A percentile compares a stretch with the other conserved stretches of the same genome.
Conservation (phyloP, 176 grass and related monocot genomes). For the Thinopyrum elongatum region DNA sequence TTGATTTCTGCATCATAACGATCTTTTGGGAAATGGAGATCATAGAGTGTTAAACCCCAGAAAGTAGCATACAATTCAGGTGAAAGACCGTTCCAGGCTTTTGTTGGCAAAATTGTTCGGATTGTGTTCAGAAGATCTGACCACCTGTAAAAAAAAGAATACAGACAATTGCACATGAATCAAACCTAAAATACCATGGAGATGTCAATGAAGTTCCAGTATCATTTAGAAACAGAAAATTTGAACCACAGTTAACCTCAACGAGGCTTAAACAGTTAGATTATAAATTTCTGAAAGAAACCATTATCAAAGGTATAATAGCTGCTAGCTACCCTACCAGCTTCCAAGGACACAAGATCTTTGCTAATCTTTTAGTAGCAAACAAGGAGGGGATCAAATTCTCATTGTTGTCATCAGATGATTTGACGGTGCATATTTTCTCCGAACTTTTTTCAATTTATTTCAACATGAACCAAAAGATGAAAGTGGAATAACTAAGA, state of each 20-base stretch:
- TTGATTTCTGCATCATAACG: slow-evolving; percentile 91
- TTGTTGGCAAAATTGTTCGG: slow-evolving; percentile 70
- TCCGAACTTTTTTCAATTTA: neutral
- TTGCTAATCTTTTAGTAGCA: neutral
- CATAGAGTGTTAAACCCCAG: slow-evolving; percentile 97
- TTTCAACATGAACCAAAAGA: neutral
- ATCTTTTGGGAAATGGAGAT: slow-evolving; percentile 86
- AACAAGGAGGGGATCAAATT: neutral
- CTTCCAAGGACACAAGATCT: neutral
- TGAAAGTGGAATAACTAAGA: slow-evolving; percentile 4
- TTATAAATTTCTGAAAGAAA: neutral
- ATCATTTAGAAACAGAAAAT: neutral
- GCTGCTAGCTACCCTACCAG: slow-evolving; percentile 1
- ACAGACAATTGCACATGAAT: slow-evolving; percentile 12
- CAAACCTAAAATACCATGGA: neutral
- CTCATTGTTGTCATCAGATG: neutral
- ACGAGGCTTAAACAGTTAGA: neutral
- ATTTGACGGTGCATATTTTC: neutral
- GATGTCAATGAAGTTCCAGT: slow-evolving; percentile 18
- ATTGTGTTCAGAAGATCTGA: slow-evolving; percentile 79
- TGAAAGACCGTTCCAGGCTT: slow-evolving; percentile 92
- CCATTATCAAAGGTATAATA: slow-evolving; percentile 1
- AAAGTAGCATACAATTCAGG: slow-evolving; percentile 93
- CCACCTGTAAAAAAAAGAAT: slow-evolving; percentile 62
- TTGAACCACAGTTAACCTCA: neutral